Evolutionary conservation across 2,329 filamentous ascomycete species (phyloP).

Genomic region (Alternaria conjuncta): DNA sequence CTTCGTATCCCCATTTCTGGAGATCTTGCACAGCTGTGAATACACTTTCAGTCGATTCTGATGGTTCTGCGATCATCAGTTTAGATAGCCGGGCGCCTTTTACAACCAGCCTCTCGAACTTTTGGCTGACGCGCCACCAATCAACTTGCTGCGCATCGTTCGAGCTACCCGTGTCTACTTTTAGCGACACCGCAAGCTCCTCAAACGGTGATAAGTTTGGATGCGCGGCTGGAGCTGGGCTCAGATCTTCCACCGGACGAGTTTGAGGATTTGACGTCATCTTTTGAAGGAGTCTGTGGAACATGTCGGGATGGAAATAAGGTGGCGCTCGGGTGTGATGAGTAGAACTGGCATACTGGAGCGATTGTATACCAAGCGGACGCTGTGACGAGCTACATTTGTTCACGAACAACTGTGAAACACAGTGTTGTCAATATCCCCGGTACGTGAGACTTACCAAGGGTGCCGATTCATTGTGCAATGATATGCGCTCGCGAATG

Average conservation of each 20-base stretch:
- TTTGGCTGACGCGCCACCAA: not conserved
- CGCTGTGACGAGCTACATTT: not conserved
- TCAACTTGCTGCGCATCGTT: not conserved
- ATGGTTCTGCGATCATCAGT: not conserved
- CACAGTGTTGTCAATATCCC: not conserved
- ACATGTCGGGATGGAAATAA: not conserved
- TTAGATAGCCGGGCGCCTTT: not conserved
- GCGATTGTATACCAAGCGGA: not conserved
- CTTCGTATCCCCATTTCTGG: not conserved
- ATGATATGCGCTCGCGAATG: too few relatives aligned
- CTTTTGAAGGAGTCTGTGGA: not conserved
- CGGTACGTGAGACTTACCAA: not conserved
- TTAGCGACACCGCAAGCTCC: not conserved
- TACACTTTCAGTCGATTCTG: not conserved
- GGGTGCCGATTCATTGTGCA: too few relatives aligned
- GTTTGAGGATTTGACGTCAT: not conserved
- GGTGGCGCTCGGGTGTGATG: rapidly evolving
- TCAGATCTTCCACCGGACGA: not conserved
- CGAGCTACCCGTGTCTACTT: not conserved
- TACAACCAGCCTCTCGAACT: not conserved
- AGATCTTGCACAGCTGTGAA: not conserved
- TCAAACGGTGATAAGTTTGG: not conserved
- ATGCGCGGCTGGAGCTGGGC: not conserved
- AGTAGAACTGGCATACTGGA: rapidly evolving
- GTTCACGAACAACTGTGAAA: not conserved